phyloP scores from a whole-genome alignment of 345 rosid genomes.

The Melaleuca quinquenervia region DNA sequence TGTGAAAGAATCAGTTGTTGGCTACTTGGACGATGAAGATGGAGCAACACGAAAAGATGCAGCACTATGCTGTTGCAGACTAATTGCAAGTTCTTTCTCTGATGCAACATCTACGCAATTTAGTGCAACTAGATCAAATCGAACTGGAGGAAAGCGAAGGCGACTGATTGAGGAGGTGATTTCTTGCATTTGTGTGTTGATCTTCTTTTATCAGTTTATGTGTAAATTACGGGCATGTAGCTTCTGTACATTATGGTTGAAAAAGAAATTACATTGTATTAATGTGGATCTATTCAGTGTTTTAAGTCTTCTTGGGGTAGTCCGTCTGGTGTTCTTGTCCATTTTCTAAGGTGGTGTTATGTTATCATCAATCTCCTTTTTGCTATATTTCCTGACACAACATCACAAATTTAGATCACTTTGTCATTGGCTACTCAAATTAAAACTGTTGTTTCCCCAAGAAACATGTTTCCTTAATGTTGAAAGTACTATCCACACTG shows the following conservation, averaged over 20 bases:
- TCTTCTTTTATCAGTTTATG: neutral
- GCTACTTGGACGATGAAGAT: constrained; percentile 83
- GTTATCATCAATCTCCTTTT: neutral
- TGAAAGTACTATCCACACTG: neutral
- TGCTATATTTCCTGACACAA: neutral
- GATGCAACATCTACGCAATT: constrained; percentile 31
- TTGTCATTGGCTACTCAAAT: neutral
- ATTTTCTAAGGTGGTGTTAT: neutral
- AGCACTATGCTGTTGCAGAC: constrained; percentile 80
- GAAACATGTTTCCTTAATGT: neutral
- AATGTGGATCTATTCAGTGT: neutral
- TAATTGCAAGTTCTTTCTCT: constrained; percentile 75
- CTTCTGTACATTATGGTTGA: neutral
- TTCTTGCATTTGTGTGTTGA: neutral
- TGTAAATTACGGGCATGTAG: neutral
- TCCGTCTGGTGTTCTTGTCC: neutral
- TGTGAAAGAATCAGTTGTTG: constrained; percentile 81
- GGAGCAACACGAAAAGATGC: constrained; percentile 81
- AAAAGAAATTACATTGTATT: neutral
- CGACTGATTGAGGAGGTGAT: constrained; percentile 82
- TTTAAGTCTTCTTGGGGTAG: neutral
- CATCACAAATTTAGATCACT: neutral
- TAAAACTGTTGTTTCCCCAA: neutral
- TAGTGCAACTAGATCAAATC: constrained; percentile 56
- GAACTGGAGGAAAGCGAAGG: constrained; percentile 67